Conservation (phyloP, 169 alveolate species). For the Plasmodium ovale region DNA sequence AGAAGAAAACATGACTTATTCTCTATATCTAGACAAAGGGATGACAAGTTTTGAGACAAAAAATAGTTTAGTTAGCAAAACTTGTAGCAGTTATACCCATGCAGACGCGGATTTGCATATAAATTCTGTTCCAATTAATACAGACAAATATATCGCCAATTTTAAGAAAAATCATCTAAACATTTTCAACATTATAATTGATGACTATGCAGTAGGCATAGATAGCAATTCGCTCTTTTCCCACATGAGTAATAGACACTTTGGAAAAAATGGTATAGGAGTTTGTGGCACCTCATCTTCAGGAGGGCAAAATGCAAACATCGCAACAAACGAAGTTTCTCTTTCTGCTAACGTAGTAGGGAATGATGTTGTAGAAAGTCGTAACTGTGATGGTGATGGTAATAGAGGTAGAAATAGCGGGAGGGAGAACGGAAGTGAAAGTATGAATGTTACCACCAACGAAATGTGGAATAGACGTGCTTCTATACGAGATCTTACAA, state of each 20-base stretch:
- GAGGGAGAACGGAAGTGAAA: no score
- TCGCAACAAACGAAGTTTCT: not conserved
- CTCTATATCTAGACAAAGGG: conserved; percentile 9
- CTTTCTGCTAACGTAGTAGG: not conserved
- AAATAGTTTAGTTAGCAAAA: not conserved
- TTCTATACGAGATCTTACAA: not conserved
- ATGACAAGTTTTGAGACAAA: not conserved
- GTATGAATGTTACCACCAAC: no score
- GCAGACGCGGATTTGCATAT: no score
- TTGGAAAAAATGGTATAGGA: not conserved
- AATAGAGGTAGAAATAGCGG: not conserved
- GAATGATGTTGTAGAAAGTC: not conserved
- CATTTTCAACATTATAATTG: conserved; percentile 21
- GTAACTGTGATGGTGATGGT: not conserved
- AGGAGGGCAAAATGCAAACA: not conserved
- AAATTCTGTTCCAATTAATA: no score
- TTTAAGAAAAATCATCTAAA: not conserved
- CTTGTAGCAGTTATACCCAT: no score
- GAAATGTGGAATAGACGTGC: no score
- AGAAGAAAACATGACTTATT: not conserved
- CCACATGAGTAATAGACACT: not conserved
- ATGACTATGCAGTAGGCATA: conserved; percentile 35
- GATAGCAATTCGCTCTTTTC: conserved; percentile 35
- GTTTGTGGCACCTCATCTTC: not conserved
- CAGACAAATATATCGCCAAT: no score